Base-by-base conservation (phyloP, 768 basidiomycete genomes). In the Phaffia tasmanica region DNA sequence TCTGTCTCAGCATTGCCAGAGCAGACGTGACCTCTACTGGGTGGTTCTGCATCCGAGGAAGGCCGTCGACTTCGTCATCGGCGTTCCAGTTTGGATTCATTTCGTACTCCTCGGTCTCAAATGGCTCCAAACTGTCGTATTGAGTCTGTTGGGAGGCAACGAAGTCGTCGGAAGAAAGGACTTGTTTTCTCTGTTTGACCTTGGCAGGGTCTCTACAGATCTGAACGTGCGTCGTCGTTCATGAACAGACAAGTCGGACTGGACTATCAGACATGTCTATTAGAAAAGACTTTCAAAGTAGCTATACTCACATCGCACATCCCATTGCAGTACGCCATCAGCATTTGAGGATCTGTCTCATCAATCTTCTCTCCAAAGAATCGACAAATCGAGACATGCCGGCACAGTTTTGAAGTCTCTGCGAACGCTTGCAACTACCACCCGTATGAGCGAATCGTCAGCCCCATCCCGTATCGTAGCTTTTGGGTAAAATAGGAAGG, bases 131-230 rank as follows among this genome's bases (percentile, higher is more conserved):
- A 11, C 35, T 42, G 35, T 42, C 35, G 27, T 50, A 61, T 42
- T 62, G 61, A 1, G 60, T 60, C n/a, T 53, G 60, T 57, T 67
- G 66, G 8, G 66, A 62, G 29, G 63, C 67, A 15, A 50, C 62
- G 3, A 57, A 50, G 4, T 69, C 67, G 18, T 63, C 67, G 16
- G 67, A 59, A 4, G 67, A 57, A 1, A 69, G 67, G 8, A 51
- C 51, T 27, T 42, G 29, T 30, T 42, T 46, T 42, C 57, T 19
- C 7, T 64, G 76, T 61, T 74, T 79, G 0, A 83, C 81, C 76
- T 85, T 88, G 27, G 84, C 84, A 0, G 87, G 86, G 69, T 84
- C 83, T 75, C 86, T 88, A 77, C 89, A 90, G 3, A 88, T 81
- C 88, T 89, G 63, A 47, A 23, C 6, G 32, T 14, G 14, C 18